A percentile compares a stretch with the other conserved stretches of the same genome.
phyloP scores from a whole-genome alignment of 306 rosid species.

The Glycine tomentella region DNA sequence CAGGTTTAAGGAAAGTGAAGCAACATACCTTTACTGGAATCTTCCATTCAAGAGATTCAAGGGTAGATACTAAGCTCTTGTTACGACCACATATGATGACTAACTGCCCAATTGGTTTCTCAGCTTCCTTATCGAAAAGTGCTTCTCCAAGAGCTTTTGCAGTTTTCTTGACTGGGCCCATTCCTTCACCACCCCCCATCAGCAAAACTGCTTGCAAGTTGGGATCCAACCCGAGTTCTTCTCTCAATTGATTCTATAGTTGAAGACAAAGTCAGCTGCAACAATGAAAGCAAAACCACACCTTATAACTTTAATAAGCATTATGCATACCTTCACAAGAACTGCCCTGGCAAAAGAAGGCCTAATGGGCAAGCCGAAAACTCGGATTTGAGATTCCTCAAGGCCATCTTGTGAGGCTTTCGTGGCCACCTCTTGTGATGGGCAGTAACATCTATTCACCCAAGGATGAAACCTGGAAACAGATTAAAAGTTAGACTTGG shows the following conservation, averaged over 20 bases:
- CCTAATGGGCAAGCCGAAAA: constrained; percentile 89
- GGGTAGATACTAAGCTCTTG: constrained; percentile 63
- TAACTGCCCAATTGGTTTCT: constrained; percentile 84
- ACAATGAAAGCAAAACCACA: constrained; percentile 4
- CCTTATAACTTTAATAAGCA: constrained; percentile 9
- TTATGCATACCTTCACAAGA: constrained; percentile 62
- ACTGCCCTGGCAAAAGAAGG: constrained; percentile 95
- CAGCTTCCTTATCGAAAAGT: constrained; percentile 67
- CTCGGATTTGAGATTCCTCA: constrained; percentile 72
- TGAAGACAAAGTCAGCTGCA: constrained; percentile 39
- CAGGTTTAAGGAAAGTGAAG: constrained; percentile 33
- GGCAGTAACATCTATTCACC: constrained; percentile 94
- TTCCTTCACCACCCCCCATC: constrained; percentile 99
- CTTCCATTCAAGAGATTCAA: constrained; percentile 77
- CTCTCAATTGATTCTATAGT: constrained; percentile 75
- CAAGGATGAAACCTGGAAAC: constrained; percentile 89
- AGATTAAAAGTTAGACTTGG: constrained; percentile 36
- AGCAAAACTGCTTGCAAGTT: constrained; percentile 88
- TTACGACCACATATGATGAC: constrained; percentile 90
- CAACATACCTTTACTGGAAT: constrained; percentile 80
- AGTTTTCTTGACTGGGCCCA: constrained; percentile 98
- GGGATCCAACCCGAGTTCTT: constrained; percentile 87
- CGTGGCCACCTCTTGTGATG: constrained; percentile 87
- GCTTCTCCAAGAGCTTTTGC: constrained; percentile 88
- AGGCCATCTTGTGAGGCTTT: constrained; percentile 82